Base-by-base conservation (phyloP, 805 yeast species). In the Cyberlindnera maritima region DNA sequence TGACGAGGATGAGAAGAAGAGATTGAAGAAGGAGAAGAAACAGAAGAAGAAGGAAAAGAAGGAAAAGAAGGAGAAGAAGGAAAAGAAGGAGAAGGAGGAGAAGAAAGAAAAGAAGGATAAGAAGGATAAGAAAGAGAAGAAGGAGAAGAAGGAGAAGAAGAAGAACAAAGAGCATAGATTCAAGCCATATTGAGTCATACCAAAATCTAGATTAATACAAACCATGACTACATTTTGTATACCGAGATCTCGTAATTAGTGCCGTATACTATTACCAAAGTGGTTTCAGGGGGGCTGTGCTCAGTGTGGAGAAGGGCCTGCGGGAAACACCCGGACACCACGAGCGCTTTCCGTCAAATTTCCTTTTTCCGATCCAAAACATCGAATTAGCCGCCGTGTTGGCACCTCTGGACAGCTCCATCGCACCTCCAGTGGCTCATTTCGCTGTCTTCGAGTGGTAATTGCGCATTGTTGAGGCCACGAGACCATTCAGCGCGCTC, bases 41-140 rank as follows among this genome's bases (percentile, higher is more conserved):
- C 57, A 59, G 14, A 68, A 65, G 53, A 58, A 63, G 17, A 61
- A 63, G 31, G 64, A 66, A 53, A 69, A 70, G 40, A 70, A 74
- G 18, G 67, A 61, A 26, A 68, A 81, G 50, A 80, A 67, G 56
- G 78, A 77, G 55, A 85, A 85, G 8, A 78, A 80, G 48, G 78
- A 61, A 54, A 40, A 46, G 39, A 38, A 54, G 15, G 57, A 52
- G 36, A 49, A 57, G 37, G 55, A 28, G 26, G 13, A 39, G 18
- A 19, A 28, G 25, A 29, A 39, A 19, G 20, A 39, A 7, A 61
- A 67, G 46, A 65, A 64, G 17, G 68, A 69, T 51, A 71, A 71
- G 43, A 73, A 75, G 11, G 62, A 67, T 43, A 64, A 64, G 18
- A 68, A 69, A 53, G 71, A 71, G 44, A 74, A 75, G 5, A 26